Percentiles rank a stretch among this genome's conserved stretches.
phyloP scores from a whole-genome alignment of 2,329 filamentous ascomycete species.

The Dactylellina drechsleri region DNA sequence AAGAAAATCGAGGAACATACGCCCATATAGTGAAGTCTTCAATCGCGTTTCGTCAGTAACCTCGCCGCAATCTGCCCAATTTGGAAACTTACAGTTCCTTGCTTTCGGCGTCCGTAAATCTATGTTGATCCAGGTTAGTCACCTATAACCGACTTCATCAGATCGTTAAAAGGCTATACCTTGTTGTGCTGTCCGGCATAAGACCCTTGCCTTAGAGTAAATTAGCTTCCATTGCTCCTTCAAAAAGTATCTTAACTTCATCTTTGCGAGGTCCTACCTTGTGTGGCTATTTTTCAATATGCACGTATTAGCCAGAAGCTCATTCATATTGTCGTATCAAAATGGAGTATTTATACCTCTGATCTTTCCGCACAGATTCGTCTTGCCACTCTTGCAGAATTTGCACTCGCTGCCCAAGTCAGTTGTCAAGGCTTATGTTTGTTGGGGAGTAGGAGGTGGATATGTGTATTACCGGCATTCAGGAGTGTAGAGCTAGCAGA shows the following conservation, averaged over 20 bases:
- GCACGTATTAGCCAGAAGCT: background rate
- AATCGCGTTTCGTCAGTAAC: no score
- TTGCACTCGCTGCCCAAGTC: constrained; percentile 86
- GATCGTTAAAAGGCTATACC: constrained; percentile 60
- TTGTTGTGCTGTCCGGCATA: constrained; percentile 95
- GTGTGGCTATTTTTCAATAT: constrained; percentile 70
- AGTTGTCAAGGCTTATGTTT: background rate
- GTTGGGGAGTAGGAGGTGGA: background rate
- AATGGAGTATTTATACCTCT: constrained; percentile 63
- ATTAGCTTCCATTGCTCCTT: background rate
- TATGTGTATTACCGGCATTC: constrained; percentile 24
- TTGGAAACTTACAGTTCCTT: constrained; percentile 34
- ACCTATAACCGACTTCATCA: no score
- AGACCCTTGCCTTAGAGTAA: constrained; percentile 68
- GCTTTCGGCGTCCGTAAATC: constrained; percentile 24
- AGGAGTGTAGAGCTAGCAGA: constrained; percentile 41
- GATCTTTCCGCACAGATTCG: constrained; percentile 94
- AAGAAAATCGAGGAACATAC: constrained; percentile 17
- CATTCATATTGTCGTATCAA: background rate
- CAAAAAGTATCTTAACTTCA: background rate
- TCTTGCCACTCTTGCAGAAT: constrained; percentile 99
- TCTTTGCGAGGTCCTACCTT: constrained; percentile 69
- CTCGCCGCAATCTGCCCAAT: no score
- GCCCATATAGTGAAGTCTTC: constrained; percentile 96
- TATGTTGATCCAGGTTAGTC: background rate